Evolutionary conservation across 1,284 basidiomycete genomes (phyloP).

Genomic region (Pisolithus thermaeus): DNA sequence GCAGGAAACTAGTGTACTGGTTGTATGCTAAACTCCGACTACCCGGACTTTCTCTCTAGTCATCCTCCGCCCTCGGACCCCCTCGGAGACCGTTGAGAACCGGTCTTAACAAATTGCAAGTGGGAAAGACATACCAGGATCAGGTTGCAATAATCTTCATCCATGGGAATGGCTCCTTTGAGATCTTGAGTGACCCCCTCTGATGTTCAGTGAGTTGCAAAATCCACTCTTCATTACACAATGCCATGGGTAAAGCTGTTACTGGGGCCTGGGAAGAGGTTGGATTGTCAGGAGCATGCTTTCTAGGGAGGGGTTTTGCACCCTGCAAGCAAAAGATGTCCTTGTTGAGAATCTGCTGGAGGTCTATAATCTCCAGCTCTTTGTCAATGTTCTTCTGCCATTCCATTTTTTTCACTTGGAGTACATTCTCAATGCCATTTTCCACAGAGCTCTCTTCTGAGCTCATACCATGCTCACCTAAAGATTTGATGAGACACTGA

Average conservation of each 20-base stretch:
- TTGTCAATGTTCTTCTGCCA: conserved; percentile 4
- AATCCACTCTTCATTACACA: conserved; percentile 3
- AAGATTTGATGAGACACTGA: not conserved
- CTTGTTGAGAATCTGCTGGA: not conserved
- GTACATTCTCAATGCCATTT: not conserved
- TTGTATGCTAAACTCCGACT: too few relatives aligned
- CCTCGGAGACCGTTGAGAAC: too few relatives aligned
- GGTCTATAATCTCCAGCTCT: conserved; percentile 6
- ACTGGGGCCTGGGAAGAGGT: not conserved
- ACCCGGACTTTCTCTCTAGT: too few relatives aligned
- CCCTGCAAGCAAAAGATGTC: conserved; percentile 1
- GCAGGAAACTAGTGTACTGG: too few relatives aligned
- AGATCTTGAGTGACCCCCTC: not conserved
- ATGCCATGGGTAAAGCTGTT: not conserved
- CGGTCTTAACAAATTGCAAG: too few relatives aligned
- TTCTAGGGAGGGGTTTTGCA: conserved; percentile 1
- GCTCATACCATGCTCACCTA: conserved; percentile 5
- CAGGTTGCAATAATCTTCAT: not conserved
- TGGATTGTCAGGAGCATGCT: conserved; percentile 1
- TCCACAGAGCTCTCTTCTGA: conserved; percentile 2
- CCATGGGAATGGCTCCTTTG: not conserved
- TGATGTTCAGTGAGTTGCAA: not conserved
- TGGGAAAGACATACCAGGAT: not conserved
- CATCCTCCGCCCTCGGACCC: too few relatives aligned
- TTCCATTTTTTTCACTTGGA: conserved; percentile 5